Conservation (phyloP, 768 basidiomycete species). For the Pluteus cervinus region DNA sequence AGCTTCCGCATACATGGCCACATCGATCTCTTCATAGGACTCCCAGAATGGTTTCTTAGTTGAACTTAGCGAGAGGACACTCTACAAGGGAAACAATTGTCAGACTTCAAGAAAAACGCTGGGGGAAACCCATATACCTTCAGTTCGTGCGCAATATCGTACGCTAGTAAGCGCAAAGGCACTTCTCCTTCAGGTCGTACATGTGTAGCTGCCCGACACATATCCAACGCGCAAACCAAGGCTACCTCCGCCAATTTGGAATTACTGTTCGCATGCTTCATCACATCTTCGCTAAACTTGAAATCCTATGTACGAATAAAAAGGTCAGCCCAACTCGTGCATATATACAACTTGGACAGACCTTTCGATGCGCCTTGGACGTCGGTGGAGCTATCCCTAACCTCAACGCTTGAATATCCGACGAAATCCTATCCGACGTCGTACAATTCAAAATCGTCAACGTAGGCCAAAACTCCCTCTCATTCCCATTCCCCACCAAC, state of each 20-base stretch:
- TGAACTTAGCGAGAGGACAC: conserved; percentile 24
- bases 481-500: conserved; percentile 36
- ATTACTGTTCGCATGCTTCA: conserved; percentile 47
- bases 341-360: conserved; percentile 9
- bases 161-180: conserved; percentile 58
- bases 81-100: conserved; percentile 12
- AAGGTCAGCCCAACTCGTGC: conserved; percentile 6
- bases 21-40: conserved; percentile 61
- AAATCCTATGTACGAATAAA: conserved; percentile 30
- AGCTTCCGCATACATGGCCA: conserved; percentile 70
- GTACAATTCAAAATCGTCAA: conserved; percentile 69
- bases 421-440: conserved; percentile 65
- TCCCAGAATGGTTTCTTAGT: conserved; percentile 69
- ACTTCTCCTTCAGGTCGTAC: conserved; percentile 46
- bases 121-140: conserved; percentile 40
- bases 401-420: too few relatives aligned
- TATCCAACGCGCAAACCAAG: conserved; percentile 68
- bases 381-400: conserved; percentile 33
- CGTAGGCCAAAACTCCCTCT: conserved; percentile 70
- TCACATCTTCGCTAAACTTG: conserved; percentile 56
- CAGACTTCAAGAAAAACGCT: neutral
- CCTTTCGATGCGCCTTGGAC: conserved; percentile 33
- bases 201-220: conserved; percentile 67
- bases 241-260: conserved; percentile 63
- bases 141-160: conserved; percentile 75